Percentiles rank a stretch among this genome's conserved stretches.
Evolutionary conservation across 2,329 filamentous ascomycete species (phyloP).

Genomic region (Sporothrix brasiliensis): DNA sequence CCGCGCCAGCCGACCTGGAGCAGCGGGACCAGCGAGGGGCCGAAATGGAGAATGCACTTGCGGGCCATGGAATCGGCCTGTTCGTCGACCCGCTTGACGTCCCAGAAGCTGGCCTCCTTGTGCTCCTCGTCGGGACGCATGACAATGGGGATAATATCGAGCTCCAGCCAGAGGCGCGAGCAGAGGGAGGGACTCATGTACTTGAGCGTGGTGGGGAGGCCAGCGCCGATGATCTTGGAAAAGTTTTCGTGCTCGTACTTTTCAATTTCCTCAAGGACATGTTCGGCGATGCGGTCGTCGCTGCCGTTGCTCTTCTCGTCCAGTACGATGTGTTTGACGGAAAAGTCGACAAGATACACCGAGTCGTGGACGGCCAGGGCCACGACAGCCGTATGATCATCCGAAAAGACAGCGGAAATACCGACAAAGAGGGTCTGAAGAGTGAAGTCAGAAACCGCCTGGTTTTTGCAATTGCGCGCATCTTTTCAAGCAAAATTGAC

Average conservation of each 20-base stretch:
- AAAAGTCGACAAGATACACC: conserved; percentile 74
- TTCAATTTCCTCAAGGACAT: conserved; percentile 60
- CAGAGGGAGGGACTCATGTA: conserved; percentile 66
- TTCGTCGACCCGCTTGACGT: conserved; percentile 69
- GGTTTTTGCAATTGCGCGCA: background rate
- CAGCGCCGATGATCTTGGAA: conserved; percentile 74
- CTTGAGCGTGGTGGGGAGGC: conserved; percentile 64
- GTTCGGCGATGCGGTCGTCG: conserved; percentile 58
- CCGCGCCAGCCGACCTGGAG: conserved; percentile 69
- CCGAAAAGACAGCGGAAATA: conserved; percentile 58
- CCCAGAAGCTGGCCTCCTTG: conserved; percentile 52
- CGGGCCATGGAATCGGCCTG: conserved; percentile 80
- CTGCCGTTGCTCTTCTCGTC: conserved; percentile 46
- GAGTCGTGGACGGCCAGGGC: conserved; percentile 73
- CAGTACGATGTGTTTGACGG: conserved; percentile 60
- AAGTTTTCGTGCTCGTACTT: conserved; percentile 66
- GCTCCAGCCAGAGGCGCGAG: conserved; percentile 71
- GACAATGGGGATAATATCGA: conserved; percentile 75
- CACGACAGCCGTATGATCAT: conserved; percentile 58
- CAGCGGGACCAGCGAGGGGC: conserved; percentile 70
- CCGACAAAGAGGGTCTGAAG: conserved; percentile 62
- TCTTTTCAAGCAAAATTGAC: conserved; percentile 28
- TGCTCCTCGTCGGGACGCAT: conserved; percentile 55
- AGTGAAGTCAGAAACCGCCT: background rate
- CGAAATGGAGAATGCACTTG: conserved; percentile 77